Evolutionary conservation across 805 yeast genomes (phyloP).

Genomic region (Candida coquimbonensis): DNA sequence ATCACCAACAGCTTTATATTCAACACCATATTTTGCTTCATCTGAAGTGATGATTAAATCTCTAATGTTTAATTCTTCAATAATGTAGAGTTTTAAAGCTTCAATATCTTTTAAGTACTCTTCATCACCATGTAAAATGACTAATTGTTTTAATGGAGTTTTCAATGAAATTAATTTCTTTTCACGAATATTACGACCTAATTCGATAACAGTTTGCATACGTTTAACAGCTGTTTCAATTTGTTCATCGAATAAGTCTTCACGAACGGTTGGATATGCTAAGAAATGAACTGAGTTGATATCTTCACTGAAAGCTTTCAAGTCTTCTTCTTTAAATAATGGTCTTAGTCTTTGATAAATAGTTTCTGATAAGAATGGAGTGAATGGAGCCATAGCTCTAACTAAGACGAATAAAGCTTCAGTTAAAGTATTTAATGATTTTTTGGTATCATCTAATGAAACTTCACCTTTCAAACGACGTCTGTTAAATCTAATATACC

Average conservation of each 20-base stretch:
- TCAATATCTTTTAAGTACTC: constrained; percentile 71
- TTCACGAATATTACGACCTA: constrained; percentile 95
- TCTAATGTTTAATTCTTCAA: constrained; percentile 90
- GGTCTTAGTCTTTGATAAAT: constrained; percentile 72
- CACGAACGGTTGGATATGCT: constrained; percentile 78
- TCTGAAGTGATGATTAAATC: constrained; percentile 82
- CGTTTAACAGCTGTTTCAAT: constrained; percentile 86
- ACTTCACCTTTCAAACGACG: constrained; percentile 94
- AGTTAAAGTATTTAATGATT: constrained; percentile 84
- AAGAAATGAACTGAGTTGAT: constrained; percentile 88
- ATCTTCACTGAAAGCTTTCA: constrained; percentile 48
- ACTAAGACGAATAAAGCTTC: constrained; percentile 84
- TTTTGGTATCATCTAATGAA: constrained; percentile 75
- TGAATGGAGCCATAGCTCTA: constrained; percentile 98
- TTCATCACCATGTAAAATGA: constrained; percentile 75
- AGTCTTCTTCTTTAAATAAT: constrained; percentile 52
- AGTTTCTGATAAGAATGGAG: constrained; percentile 90
- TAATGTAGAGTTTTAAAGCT: constrained; percentile 68
- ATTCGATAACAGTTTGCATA: constrained; percentile 95
- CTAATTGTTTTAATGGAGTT: constrained; percentile 86
- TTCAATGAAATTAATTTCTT: constrained; percentile 89
- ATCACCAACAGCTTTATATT: constrained; percentile 92
- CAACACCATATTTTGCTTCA: constrained; percentile 87
- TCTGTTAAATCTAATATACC: constrained; percentile 98
- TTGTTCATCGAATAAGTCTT: constrained; percentile 70